These are phyloP conservation scores for Asterochloris sp. DNA, from an alignment of 139 green algal genomes.

Conservation along the genomic window DNA sequence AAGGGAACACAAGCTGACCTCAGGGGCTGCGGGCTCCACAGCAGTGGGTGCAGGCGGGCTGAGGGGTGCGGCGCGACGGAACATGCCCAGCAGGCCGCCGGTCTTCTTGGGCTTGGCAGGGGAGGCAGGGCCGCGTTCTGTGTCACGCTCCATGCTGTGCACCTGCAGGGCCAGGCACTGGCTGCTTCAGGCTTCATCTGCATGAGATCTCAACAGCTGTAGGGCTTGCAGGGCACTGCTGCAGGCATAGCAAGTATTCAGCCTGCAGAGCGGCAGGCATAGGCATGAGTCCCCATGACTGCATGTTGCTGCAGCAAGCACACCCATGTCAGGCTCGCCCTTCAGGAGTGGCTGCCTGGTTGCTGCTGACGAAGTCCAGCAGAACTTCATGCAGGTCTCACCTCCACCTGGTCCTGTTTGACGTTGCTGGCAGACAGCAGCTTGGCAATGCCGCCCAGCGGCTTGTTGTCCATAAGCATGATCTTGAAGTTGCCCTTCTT, in stretches of 20 bases:
- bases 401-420: constrained; percentile 17
- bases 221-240: too few relatives aligned
- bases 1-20: neutral
- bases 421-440: constrained; percentile 10
- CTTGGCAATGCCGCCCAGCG: constrained; percentile 10
- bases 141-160: constrained; percentile 7
- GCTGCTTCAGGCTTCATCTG: too few relatives aligned
- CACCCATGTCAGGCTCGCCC: too few relatives aligned
- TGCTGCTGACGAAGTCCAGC: neutral
- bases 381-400: neutral
- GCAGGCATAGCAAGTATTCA: too few relatives aligned
- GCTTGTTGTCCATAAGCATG: constrained; percentile 19
- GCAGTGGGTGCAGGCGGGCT: neutral
- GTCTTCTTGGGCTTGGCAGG: constrained; percentile 1
- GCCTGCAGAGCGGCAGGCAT: too few relatives aligned
- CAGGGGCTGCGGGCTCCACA: neutral
- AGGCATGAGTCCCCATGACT: too few relatives aligned
- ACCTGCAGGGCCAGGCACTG: neutral
- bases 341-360: too few relatives aligned
- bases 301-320: too few relatives aligned
- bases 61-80: neutral
- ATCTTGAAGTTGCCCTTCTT: constrained; percentile 21
- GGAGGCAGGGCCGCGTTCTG: constrained; percentile 3
- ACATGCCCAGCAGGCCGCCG: neutral
- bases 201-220: too few relatives aligned